Evolutionary conservation across 75 land plant genomes (phyloP), one percentile per base, ranked within the genome.

Genomic region (Pseudotsuga menziesii): DNA sequence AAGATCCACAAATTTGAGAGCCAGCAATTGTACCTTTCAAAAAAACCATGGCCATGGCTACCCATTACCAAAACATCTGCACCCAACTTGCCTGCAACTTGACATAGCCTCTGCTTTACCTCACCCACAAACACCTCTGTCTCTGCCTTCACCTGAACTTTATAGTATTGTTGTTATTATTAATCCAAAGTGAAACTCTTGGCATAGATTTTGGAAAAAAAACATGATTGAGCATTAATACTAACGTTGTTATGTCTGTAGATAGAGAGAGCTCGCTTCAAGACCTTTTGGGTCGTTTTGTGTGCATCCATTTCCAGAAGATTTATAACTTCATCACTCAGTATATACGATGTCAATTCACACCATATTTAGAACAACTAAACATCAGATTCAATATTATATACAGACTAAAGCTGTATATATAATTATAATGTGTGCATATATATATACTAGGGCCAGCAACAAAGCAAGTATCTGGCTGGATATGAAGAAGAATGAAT

Each of bases 21-120:
- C 3, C 1, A 0, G 25, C 27, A 13, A n/a, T n/a, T 15, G 3
- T 73, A 73, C 75, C 75, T 73, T 56, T 73, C 44, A n/a, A 73
- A 26, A 12, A 55, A 44, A 5, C 75, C 75, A 73, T 73, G 57
- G 16, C 75, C 56, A 39, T 73, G 75, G 57, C 75, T 44, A 22
- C 75, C 75, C 75, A 73, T 16, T 13, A 73, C 75, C 56, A 73
- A 29, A 48, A 73, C 7, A 73, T 73, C 75, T 2, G 75, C 75
- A 14, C 57, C 29, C 16, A 48, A 20, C 25, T 73, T 73, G 14
- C 17, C 1, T 15, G 58, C 56, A 73, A 56, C 56, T 48, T 73
- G 22, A 73, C 75, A 73, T 29, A 73, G 11, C 55, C 22, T 55
- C 55, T 44, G 52, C 57, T 55, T 73, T 1, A 41, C 75, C 5